Conservation (phyloP, 768 basidiomycete genomes). For the Trametes cinnabarina region DNA sequence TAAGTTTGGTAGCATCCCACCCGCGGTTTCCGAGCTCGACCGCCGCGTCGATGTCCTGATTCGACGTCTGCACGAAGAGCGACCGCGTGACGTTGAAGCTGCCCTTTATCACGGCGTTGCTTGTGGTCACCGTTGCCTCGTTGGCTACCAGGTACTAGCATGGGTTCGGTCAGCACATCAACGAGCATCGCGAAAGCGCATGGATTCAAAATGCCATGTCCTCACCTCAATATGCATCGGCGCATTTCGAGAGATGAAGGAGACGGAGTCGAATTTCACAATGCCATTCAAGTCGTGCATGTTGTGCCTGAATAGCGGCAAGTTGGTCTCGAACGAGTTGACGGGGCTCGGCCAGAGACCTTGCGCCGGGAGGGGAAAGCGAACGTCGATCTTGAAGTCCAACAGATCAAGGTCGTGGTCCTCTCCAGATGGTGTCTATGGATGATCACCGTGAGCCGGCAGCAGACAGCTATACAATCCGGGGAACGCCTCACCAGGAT, state of each 20-base stretch:
- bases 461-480: no score
- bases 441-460: not conserved
- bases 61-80: constrained; percentile 37
- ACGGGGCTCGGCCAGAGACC: not conserved
- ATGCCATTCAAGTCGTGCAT: not conserved
- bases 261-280: constrained; percentile 7
- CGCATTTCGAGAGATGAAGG: not conserved
- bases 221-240: constrained; percentile 1
- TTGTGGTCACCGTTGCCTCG: constrained; percentile 32
- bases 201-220: no score
- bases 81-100: constrained; percentile 36
- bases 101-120: constrained; percentile 48
- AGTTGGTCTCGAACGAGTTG: constrained; percentile 6
- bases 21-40: constrained; percentile 37
- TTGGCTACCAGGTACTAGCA: constrained; percentile 36
- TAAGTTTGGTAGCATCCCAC: constrained; percentile 24
- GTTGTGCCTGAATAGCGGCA: constrained; percentile 2
- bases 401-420: not conserved
- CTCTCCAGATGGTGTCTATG: not conserved
- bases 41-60: constrained; percentile 38
- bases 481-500: constrained; percentile 7
- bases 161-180: not conserved
- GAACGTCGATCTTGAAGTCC: not conserved
- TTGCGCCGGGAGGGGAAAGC: not conserved
- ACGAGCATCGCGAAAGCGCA: no score